phyloP scores from a whole-genome alignment of 441 rosid species.

The Adansonia madagascariensis region DNA sequence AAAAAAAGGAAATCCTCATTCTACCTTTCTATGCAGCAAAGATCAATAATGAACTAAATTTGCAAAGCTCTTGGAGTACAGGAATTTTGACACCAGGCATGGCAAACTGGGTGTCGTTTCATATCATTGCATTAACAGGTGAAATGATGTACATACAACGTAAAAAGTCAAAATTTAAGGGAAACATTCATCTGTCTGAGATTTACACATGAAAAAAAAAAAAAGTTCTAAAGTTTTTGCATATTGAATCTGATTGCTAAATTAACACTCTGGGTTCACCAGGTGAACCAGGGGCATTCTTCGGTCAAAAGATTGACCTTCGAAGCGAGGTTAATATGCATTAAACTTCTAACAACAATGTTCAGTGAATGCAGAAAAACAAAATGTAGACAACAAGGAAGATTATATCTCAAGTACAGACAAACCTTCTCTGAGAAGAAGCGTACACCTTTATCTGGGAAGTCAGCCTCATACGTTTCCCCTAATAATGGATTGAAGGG shows the following conservation, averaged over 20 bases:
- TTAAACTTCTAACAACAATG: neutral
- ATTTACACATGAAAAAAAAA: neutral
- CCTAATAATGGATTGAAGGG: slow-evolving; percentile 90
- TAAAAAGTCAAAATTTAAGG: neutral
- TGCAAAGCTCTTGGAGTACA: neutral
- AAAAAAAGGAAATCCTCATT: neutral
- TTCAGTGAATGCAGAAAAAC: neutral
- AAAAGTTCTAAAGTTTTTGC: neutral
- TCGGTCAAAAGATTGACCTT: neutral
- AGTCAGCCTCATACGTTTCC: slow-evolving; percentile 89
- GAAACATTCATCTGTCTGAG: neutral
- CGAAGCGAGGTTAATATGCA: neutral
- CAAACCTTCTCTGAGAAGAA: slow-evolving; percentile 85
- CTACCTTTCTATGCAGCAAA: neutral
- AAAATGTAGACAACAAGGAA: slow-evolving; percentile 1
- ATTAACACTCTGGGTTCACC: neutral
- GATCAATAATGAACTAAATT: slow-evolving; percentile 2
- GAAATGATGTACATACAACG: neutral
- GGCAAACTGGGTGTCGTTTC: neutral
- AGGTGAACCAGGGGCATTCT: neutral
- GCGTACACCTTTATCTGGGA: slow-evolving; percentile 77
- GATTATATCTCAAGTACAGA: neutral
- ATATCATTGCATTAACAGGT: neutral
- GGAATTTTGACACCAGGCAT: neutral
- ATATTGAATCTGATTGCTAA: neutral